Conservation (phyloP, 139 green algal species). For the Volvox reticuliferus region DNA sequence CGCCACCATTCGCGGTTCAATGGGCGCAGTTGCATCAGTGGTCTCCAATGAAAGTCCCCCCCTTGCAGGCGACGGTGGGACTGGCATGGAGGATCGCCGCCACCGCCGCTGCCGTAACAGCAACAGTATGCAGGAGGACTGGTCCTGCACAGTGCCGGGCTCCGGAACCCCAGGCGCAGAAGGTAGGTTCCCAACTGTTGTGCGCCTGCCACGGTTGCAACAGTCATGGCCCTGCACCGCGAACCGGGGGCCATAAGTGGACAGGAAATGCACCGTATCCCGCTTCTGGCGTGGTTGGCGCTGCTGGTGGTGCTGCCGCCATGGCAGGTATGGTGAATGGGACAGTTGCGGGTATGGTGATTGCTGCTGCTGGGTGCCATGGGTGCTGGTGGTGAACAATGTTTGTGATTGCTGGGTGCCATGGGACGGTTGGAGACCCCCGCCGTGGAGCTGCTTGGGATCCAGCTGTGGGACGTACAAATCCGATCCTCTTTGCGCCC, state of each 20-base stretch:
- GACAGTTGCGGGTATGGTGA: too few relatives aligned
- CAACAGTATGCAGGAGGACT: conserved; percentile 21
- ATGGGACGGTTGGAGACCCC: background rate
- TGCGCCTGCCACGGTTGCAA: background rate
- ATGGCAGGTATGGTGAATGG: too few relatives aligned
- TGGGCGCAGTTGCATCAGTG: too few relatives aligned
- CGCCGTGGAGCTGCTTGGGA: background rate
- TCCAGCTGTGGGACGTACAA: background rate
- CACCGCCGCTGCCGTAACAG: background rate
- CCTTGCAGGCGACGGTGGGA: too few relatives aligned
- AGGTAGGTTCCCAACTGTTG: background rate
- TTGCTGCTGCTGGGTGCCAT: background rate
- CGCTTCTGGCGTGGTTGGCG: background rate
- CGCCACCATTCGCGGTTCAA: too few relatives aligned
- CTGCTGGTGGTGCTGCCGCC: background rate
- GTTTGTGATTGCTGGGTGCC: background rate
- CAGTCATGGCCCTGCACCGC: background rate
- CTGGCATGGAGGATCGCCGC: background rate
- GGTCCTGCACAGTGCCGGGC: conserved; percentile 26
- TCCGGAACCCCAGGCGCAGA: background rate
- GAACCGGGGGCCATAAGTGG: too few relatives aligned
- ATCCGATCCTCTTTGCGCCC: too few relatives aligned
- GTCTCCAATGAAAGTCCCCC: too few relatives aligned
- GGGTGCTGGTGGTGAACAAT: too few relatives aligned
- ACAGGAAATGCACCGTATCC: background rate